phyloP scores from a whole-genome alignment of 148 eudicot genomes.

The Simmondsia chinensis region DNA sequence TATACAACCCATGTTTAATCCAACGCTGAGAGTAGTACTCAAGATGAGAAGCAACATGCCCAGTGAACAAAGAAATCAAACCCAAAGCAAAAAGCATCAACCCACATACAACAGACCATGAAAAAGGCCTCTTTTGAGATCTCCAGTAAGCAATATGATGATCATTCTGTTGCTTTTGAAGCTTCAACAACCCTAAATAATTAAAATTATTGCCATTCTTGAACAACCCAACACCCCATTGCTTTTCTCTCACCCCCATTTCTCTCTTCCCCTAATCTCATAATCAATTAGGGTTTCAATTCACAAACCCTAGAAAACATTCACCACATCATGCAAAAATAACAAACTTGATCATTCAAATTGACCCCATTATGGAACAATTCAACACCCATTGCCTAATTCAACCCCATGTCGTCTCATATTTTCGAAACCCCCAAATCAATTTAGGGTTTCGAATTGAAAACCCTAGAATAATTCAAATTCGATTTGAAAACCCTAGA shows the following conservation, averaged over 20 bases:
- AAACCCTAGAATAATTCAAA: too few relatives aligned
- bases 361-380: too few relatives aligned
- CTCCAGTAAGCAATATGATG: constrained; percentile 28
- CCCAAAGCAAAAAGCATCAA: constrained; percentile 76
- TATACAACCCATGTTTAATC: constrained; percentile 42
- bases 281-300: too few relatives aligned
- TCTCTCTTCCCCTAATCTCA: too few relatives aligned
- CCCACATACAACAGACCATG: constrained; percentile 82
- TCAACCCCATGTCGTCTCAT: too few relatives aligned
- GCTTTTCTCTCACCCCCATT: constrained; percentile 39
- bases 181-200: constrained; percentile 12
- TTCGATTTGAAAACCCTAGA: too few relatives aligned
- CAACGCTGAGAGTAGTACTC: constrained; percentile 82
- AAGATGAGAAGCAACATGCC: constrained; percentile 91
- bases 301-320: too few relatives aligned
- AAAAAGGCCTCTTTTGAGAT: constrained; percentile 30
- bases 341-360: too few relatives aligned
- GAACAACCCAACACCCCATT: constrained; percentile 18
- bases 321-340: too few relatives aligned
- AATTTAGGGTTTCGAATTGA: too few relatives aligned
- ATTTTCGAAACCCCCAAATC: too few relatives aligned
- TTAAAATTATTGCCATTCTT: constrained; percentile 7
- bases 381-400: too few relatives aligned
- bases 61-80: constrained; percentile 80
- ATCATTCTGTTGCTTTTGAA: constrained; percentile 21